A percentile compares a stretch with the other conserved stretches of the same genome.
These are phyloP conservation scores for Podila verticillata DNA, from an alignment of 192 early-diverging fungal species.

Conservation along the genomic window DNA sequence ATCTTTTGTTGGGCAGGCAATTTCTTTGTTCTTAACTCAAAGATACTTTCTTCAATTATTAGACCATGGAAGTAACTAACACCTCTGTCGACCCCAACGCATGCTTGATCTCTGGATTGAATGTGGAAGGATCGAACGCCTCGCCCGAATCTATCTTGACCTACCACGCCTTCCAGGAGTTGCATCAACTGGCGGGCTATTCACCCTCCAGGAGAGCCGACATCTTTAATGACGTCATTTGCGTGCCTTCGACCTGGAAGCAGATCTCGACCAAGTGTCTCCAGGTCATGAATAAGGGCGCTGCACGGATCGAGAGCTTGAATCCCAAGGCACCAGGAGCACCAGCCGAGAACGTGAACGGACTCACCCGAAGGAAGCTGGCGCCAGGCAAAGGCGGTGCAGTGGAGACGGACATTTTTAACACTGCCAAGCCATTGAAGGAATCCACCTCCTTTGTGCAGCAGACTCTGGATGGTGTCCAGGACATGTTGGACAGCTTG, in stretches of 20 bases:
- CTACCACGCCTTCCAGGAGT: constrained; percentile 47
- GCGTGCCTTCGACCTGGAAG: constrained; percentile 34
- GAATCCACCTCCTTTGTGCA: background rate
- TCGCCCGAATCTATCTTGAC: constrained; percentile 26
- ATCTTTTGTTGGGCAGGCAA: background rate
- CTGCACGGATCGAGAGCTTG: constrained; percentile 13
- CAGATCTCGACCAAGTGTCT: constrained; percentile 30
- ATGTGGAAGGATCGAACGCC: constrained; percentile 21
- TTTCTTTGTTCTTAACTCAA: background rate
- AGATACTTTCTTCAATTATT: background rate
- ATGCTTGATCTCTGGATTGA: constrained; percentile 35
- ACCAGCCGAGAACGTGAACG: constrained; percentile 1
- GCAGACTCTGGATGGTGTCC: no score
- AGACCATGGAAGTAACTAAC: constrained; percentile 36
- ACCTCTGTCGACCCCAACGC: constrained; percentile 38
- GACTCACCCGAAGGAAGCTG: constrained; percentile 16
- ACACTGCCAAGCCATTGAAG: constrained; percentile 13
- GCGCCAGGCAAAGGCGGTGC: constrained; percentile 38
- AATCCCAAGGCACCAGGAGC: constrained; percentile 1
- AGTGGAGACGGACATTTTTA: constrained; percentile 34
- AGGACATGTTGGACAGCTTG: constrained; percentile 29
- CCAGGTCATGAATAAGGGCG: constrained; percentile 14
- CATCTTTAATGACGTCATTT: constrained; percentile 21
- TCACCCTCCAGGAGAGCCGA: constrained; percentile 16
- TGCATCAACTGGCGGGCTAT: constrained; percentile 20